Base-by-base conservation (phyloP, 352 stramenopile genomes). In the Globisporangium splendens region DNA sequence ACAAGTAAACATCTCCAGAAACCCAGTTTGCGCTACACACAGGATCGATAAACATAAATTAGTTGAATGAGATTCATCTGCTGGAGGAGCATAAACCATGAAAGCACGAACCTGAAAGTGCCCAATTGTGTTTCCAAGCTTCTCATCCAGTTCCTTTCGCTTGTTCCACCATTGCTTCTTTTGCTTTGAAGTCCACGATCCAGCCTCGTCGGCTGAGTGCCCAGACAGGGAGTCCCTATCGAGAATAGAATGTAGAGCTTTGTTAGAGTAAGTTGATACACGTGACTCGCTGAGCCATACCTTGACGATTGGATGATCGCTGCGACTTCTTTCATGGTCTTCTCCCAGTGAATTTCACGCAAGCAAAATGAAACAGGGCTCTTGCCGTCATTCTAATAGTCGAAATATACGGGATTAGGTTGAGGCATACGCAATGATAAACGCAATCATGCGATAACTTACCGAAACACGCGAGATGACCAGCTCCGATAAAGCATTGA, bases 131-230 rank as follows among this genome's bases (percentile, higher is more conserved):
- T 66, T 46, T 28, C 65, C 56, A 18, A 95, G 70, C 17, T 68
- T 68, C 33, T 66, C 63, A 56, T 95, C 70, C 1, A 93, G 60
- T 17, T 76, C 43, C 12, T 85, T 82, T 51, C 86, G 77, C 38
- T 62, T 84, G 56, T 62, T 70, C 86, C 86, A 95, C 86, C 86
- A 95, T 22, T 74, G 50, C n/a, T 84, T 89, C 59, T 93, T 93
- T 44, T 83, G 72, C 11, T 83, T 63, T 2, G 70, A 56, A 18
- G 59, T 71, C 83, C 78, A 93, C 35, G 70, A 68, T 7, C 69
- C 61, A 13, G 77, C 68, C 58, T 79, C 77, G 54, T 89, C 65
- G 13, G 60, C 72, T 4, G 74, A 79, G 44, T 93, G 70, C 0
- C 79, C 82, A 43, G 75, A 85, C 22, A 95, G 62, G 21, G 77